These are phyloP conservation scores for Pinus taeda DNA, from an alignment of 75 land plant species.

Conservation along the genomic window DNA sequence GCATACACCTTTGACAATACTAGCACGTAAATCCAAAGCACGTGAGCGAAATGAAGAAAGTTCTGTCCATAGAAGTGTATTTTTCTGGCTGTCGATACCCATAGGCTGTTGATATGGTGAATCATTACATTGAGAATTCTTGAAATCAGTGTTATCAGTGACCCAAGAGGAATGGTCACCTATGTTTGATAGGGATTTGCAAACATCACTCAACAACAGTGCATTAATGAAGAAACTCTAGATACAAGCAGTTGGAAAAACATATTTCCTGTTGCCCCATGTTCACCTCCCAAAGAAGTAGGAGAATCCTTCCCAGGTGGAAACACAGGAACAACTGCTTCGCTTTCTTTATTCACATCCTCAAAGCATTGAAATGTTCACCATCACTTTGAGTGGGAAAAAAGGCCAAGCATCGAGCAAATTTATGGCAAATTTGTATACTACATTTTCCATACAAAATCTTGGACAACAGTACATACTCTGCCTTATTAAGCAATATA, in stretches of 20 bases:
- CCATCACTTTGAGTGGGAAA: constrained; percentile 86
- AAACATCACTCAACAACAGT: constrained; percentile 64
- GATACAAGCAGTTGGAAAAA: constrained; percentile 54
- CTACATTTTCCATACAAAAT: too few species aligned
- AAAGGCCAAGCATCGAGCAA: constrained; percentile 67
- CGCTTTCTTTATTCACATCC: constrained; percentile 58
- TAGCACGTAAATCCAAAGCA: constrained; percentile 60
- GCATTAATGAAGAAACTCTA: constrained; percentile 55
- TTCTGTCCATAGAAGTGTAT: constrained; percentile 69
- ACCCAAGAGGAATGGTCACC: constrained; percentile 5
- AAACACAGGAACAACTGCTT: constrained; percentile 51
- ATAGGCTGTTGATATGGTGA: constrained; percentile 36
- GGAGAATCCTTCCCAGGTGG: constrained; percentile 78
- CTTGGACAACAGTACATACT: too few species aligned
- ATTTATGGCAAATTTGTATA: constrained; percentile 36
- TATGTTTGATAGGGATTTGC: constrained; percentile 71
- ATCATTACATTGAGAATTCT: constrained; percentile 82
- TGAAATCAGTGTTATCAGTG: constrained; percentile 50
- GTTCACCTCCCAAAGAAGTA: constrained; percentile 53
- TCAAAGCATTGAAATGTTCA: constrained; percentile 78
- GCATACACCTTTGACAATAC: constrained; percentile 59
- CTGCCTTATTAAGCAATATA: too few species aligned
- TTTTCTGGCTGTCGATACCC: constrained; percentile 42
- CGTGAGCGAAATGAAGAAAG: constrained; percentile 74
- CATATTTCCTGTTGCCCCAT: constrained; percentile 19